Evolutionary conservation across 805 yeast species (phyloP).

Genomic region (Nakazawaea ambrosiae): DNA sequence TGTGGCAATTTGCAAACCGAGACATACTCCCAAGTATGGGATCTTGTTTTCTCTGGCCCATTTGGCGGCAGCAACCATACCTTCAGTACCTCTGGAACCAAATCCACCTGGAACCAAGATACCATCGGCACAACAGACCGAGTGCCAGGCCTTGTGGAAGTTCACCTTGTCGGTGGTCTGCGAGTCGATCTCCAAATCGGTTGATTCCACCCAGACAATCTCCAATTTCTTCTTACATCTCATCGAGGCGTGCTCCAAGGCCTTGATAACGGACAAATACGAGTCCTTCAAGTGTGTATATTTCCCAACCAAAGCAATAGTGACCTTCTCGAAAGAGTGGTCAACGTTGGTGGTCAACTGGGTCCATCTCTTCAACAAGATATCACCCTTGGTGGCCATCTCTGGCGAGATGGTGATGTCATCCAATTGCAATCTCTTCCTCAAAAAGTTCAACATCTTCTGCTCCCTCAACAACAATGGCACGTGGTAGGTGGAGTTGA

Average conservation of each 20-base stretch:
- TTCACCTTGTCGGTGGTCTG: slow-evolving; percentile 59
- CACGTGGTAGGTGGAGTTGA: slow-evolving; percentile 94
- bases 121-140: slow-evolving; percentile 90
- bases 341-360: slow-evolving; percentile 74
- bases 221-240: slow-evolving; percentile 76
- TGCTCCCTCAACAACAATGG: slow-evolving; percentile 88
- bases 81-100: slow-evolving; percentile 96
- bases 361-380: slow-evolving; percentile 72
- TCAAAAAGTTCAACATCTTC: slow-evolving; percentile 67
- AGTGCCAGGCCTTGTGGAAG: slow-evolving; percentile 94
- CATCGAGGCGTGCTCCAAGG: slow-evolving; percentile 94
- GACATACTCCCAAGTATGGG: slow-evolving; percentile 95
- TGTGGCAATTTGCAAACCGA: slow-evolving; percentile 95
- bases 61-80: slow-evolving; percentile 94
- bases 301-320: slow-evolving; percentile 95
- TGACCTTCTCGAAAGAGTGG: slow-evolving; percentile 76
- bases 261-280: slow-evolving; percentile 88
- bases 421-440: slow-evolving; percentile 57
- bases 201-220: slow-evolving; percentile 94
- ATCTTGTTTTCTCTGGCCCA: slow-evolving; percentile 96
- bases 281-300: slow-evolving; percentile 94
- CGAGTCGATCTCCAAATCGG: slow-evolving; percentile 75
- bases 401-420: slow-evolving; percentile 38
- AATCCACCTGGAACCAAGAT: slow-evolving; percentile 98
- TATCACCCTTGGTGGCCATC: slow-evolving; percentile 58